phyloP scores from a whole-genome alignment of 768 basidiomycete genomes.

The Amanita fuliginea region DNA sequence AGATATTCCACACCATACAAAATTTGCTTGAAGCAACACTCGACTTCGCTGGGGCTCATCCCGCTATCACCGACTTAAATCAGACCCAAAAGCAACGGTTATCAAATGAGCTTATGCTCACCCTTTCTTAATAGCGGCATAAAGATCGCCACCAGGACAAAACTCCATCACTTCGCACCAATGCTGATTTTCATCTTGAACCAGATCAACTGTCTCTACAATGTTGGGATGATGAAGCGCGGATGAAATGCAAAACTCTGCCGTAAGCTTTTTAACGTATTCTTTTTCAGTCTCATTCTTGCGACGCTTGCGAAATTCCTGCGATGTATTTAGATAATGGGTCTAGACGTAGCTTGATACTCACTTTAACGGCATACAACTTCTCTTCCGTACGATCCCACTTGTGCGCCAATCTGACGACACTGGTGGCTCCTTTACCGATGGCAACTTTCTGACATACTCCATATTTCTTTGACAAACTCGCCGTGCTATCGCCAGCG shows the following conservation, averaged over 20 bases:
- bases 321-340: conserved; percentile 4
- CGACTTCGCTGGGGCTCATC: conserved; percentile 87
- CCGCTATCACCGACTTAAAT: conserved; percentile 18
- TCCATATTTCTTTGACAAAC: conserved; percentile 82
- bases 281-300: conserved; percentile 99
- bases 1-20: conserved; percentile 81
- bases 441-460: conserved; percentile 95
- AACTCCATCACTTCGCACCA: conserved; percentile 99
- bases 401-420: conserved; percentile 94
- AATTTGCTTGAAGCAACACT: conserved; percentile 97
- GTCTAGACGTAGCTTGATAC: conserved; percentile 14
- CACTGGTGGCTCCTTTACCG: conserved; percentile 96
- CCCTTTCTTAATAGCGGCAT: conserved; percentile 98
- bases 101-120: conserved; percentile 16
- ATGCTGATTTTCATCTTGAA: conserved; percentile 93
- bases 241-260: conserved; percentile 97
- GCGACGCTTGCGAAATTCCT: conserved; percentile 97
- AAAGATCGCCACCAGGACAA: conserved; percentile 95
- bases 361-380: conserved; percentile 94
- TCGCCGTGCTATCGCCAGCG: conserved; percentile 32
- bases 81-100: conserved; percentile 2
- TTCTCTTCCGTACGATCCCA: conserved; percentile 97
- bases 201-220: conserved; percentile 97
- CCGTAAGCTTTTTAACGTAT: conserved; percentile 99
- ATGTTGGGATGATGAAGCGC: conserved; percentile 90